Base-by-base conservation (phyloP, 306 rosid species). In the Cyamopsis tetragonoloba region DNA sequence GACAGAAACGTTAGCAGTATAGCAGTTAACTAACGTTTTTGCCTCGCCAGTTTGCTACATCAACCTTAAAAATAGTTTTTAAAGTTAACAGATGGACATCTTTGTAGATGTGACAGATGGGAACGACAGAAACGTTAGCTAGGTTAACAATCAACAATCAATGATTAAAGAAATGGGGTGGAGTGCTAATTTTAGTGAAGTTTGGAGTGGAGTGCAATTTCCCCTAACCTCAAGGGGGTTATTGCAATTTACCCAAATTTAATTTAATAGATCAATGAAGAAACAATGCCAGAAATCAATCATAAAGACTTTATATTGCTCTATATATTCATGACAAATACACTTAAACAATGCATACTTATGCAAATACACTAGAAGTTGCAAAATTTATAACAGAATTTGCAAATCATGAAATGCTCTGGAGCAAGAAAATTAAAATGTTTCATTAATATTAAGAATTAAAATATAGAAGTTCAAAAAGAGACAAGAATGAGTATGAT, bases 311-410 rank as follows among this genome's bases (percentile, higher is more conserved):
- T 57, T 17, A 22, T 6, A 50, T 59, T 76, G 57, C 75, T 58
- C 72, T 27, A 51, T 27, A 51, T 60, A 38, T 22, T 34, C 56
- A 35, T 62, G 48, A 65, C 39, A 74, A 12, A 61, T 23, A 31
- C 20, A 42, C 56, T 13, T 32, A 22, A 66, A 43, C 19, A 59
- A 43, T 19, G 65, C 78, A 68, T 51, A 75, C 64, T 67, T 54
- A 24, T 26, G 35, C 11, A 10, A n/a, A n/a, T n/a, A n/a, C n/a
- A n/a, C 39, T 53, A 53, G 5, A 70, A 38, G 64, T 56, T 47
- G 34, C 13, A 28, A 51, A 3, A 26, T 59, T 38, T 50, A 59
- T 39, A 72, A 34, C 39, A 51, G 13, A 44, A 22, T 30, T 26
- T 34, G 8, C 24, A 48, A 44, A 53, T 14, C 59, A 62, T 14